These are phyloP conservation scores for Cryoendolithus antarcticus DNA, from an alignment of 2,329 filamentous ascomycete species.

Conservation along the genomic window DNA sequence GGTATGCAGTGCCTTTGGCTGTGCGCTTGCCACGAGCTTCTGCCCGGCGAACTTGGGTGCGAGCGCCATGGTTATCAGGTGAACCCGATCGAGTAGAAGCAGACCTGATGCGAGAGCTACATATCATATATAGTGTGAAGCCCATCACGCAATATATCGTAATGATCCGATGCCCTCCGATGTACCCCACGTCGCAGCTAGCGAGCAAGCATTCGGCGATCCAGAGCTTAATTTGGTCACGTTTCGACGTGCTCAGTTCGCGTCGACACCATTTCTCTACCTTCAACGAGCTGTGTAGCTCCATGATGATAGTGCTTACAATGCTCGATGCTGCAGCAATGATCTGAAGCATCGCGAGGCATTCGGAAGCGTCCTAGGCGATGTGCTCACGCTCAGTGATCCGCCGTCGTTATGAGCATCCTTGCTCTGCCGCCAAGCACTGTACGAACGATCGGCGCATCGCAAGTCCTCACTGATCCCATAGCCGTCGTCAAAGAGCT, in stretches of 20 bases:
- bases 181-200: no score
- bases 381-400: neutral
- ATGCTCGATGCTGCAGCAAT: no score
- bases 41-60: constrained; percentile 69
- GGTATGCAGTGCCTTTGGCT: constrained; percentile 36
- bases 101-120: no score
- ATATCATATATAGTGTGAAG: no score
- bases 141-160: neutral
- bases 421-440: constrained; percentile 29
- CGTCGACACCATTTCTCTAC: no score
- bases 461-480: constrained; percentile 48
- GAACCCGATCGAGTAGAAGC: no score
- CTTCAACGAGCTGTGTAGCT: no score
- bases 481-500: constrained; percentile 60
- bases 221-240: neutral
- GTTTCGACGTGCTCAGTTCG: no score
- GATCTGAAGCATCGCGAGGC: no score
- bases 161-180: no score
- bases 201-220: neutral
- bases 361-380: no score
- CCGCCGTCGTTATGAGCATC: constrained; percentile 23
- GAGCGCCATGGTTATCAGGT: constrained; percentile 48
- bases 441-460: constrained; percentile 47
- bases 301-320: no score
- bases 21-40: constrained; percentile 41